These are phyloP conservation scores for Saccharomycopsis capsularis DNA, from an alignment of 805 yeast genomes.

Conservation along the genomic window DNA sequence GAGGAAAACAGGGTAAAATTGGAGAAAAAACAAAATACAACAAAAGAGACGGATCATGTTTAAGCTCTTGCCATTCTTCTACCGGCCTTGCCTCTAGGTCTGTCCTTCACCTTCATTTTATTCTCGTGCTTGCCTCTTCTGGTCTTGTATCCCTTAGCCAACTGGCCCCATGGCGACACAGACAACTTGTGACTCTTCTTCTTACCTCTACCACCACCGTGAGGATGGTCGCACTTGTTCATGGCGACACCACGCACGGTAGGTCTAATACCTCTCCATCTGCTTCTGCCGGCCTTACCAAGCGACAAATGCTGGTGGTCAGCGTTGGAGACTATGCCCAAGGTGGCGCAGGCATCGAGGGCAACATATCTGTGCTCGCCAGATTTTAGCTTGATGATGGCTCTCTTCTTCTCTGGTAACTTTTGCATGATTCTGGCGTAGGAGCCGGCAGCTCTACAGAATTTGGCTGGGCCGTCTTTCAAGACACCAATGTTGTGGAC, in stretches of 20 bases:
- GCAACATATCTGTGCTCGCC: constrained; percentile 93
- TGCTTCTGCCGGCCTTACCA: constrained; percentile 95
- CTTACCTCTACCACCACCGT: constrained; percentile 99
- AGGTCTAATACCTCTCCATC: constrained; percentile 91
- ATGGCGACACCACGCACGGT: constrained; percentile 96
- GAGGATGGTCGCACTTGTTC: constrained; percentile 97
- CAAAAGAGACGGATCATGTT: no score
- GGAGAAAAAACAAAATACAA: no score
- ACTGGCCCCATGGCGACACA: constrained; percentile 92
- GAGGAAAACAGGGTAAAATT: no score
- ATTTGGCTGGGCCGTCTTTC: constrained; percentile 70
- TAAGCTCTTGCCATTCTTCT: constrained; percentile 20
- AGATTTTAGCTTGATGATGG: constrained; percentile 73
- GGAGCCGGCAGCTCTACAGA: constrained; percentile 92
- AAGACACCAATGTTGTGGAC: constrained; percentile 82
- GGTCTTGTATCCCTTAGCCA: constrained; percentile 90
- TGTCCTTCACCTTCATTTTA: constrained; percentile 79
- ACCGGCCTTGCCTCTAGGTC: constrained; percentile 68
- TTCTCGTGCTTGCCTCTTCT: constrained; percentile 85
- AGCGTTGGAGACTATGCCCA: constrained; percentile 87
- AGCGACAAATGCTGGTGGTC: constrained; percentile 83
- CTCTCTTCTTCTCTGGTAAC: constrained; percentile 59
- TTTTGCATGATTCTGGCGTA: constrained; percentile 84
- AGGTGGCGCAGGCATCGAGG: constrained; percentile 82
- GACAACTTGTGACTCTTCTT: constrained; percentile 93